These are phyloP conservation scores for Nannizzia gypsea DNA, from an alignment of 2,329 filamentous ascomycete species.

Conservation along the genomic window DNA sequence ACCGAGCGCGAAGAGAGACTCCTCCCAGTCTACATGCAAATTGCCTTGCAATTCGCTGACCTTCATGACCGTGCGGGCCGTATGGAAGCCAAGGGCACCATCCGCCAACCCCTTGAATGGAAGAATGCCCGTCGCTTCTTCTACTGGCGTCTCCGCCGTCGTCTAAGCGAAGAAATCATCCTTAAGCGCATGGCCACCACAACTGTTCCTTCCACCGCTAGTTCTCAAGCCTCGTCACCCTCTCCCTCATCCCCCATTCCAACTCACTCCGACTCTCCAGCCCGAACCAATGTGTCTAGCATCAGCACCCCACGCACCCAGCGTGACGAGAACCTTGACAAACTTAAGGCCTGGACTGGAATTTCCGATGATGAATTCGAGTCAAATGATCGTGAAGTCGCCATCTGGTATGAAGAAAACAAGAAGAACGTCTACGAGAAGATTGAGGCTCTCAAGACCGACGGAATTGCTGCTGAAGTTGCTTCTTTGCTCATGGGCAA, in stretches of 20 bases:
- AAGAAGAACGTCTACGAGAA: constrained; percentile 69
- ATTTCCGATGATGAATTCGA: constrained; percentile 58
- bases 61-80: constrained; percentile 92
- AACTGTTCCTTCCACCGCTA: constrained; percentile 22
- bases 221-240: constrained; percentile 25
- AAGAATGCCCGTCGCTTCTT: constrained; percentile 88
- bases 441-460: constrained; percentile 71
- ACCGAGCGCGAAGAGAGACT: constrained; percentile 73
- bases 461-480: constrained; percentile 58
- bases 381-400: constrained; percentile 68
- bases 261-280: constrained; percentile 26
- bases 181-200: constrained; percentile 66
- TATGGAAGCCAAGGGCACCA: constrained; percentile 96
- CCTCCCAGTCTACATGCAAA: constrained; percentile 85
- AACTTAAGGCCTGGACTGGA: constrained; percentile 72
- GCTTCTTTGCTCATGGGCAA: constrained; percentile 56
- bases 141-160: constrained; percentile 97
- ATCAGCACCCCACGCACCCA: constrained; percentile 28
- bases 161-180: constrained; percentile 95
- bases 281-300: constrained; percentile 22
- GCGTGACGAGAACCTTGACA: constrained; percentile 57
- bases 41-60: constrained; percentile 93
- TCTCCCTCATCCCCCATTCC: constrained; percentile 33
- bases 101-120: constrained; percentile 76
- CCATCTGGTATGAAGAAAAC: constrained; percentile 94